Base-by-base conservation (phyloP, 1,139 yeast genomes). In the Zygoascus meyerae region DNA sequence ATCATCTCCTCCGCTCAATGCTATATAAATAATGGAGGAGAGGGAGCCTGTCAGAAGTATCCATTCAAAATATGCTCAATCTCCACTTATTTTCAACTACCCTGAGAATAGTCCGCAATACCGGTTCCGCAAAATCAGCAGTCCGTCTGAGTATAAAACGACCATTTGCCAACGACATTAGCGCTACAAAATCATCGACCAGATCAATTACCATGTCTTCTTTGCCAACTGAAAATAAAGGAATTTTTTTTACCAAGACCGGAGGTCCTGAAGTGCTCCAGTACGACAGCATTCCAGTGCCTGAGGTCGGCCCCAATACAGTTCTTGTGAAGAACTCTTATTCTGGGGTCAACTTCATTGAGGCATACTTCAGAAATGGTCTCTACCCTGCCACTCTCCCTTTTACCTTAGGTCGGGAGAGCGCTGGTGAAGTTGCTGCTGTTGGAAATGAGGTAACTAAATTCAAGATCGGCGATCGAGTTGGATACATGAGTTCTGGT, bases 271-370 rank as follows among this genome's bases (percentile, higher is more conserved):
- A 76, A 21, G 81, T 76, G 9, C 60, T 80, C 38, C 64, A 72
- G 51, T 79, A 77, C 59, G 72, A 68, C 14, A 68, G 80, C 31
- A 65, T 69, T 34, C 76, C 81, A 2, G 76, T 81, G 7, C 95
- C 95, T 1, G 61, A 66, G 42, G 71, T 83, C 49, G 61, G 68
- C 1, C 71, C 70, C 1, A 66, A 67, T 45, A 86, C 86, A 55
- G 64, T 89, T 8, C 70, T 89, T 44, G 71, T 89, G 59, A 83
- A 83, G 64, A 84, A 83, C 67, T 71, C 70, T 48, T 87, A 77
- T 56, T 74, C 87, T 5, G 97, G 97, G 17, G 70, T 89, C 58
- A 89, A 89, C 59, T 85, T 78, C 69, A 83, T 87, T 54, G 96
- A 89, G 58, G 72, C 80, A 3, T 89, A 87, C 67, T 85, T 84